These are phyloP conservation scores for Chlorella sp. DNA, from an alignment of 139 green algal genomes.

Conservation along the genomic window DNA sequence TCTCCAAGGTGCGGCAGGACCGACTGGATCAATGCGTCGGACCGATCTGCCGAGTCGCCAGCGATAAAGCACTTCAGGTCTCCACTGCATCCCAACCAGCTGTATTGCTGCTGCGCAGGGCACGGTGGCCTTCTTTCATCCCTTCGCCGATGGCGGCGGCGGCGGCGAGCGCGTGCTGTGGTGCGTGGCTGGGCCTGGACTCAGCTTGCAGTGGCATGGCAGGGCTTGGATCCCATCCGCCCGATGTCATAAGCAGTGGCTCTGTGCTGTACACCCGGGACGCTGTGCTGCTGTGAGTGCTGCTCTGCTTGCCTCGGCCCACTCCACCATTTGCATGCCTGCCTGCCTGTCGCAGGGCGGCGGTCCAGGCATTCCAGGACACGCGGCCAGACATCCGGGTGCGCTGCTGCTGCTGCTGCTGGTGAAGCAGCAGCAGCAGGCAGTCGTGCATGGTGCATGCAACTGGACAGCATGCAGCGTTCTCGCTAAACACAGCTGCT, in stretches of 20 bases:
- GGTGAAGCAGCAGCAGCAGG: too few species aligned
- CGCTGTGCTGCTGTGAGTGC: background rate
- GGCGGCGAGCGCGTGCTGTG: slow-evolving; percentile 97
- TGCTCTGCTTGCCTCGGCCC: background rate
- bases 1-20: background rate
- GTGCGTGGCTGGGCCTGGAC: too few species aligned
- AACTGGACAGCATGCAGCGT: too few species aligned
- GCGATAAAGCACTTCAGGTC: too few species aligned
- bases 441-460: too few species aligned
- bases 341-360: slow-evolving; percentile 55
- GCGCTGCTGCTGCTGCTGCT: background rate
- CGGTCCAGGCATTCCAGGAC: slow-evolving; percentile 56
- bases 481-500: too few species aligned
- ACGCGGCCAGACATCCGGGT: slow-evolving; percentile 37
- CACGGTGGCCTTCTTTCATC: slow-evolving; percentile 95
- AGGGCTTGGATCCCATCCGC: too few species aligned
- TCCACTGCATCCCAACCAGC: background rate
- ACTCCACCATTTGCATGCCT: background rate
- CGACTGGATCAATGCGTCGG: too few species aligned
- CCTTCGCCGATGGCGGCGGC: slow-evolving; percentile 90
- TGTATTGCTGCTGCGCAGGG: slow-evolving; percentile 56
- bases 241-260: too few species aligned
- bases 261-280: too few species aligned
- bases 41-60: too few species aligned
- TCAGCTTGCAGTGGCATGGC: too few species aligned